These are phyloP conservation scores for Fusarium sp. DNA, from an alignment of 2,329 filamentous ascomycete species.

Conservation along the genomic window DNA sequence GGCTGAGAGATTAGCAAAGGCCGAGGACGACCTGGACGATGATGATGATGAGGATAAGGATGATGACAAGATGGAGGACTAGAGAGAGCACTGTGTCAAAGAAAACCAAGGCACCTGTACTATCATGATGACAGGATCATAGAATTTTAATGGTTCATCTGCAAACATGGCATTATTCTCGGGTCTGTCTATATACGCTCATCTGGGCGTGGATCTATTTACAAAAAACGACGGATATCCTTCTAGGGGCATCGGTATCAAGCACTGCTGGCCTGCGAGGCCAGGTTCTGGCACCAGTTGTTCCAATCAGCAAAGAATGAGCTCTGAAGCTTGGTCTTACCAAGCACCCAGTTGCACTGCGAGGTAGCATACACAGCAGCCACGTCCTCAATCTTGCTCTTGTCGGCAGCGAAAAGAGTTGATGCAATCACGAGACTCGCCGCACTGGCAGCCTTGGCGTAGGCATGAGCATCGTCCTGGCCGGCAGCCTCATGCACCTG, in stretches of 20 bases:
- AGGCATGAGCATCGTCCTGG: constrained; percentile 74
- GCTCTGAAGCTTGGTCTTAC: constrained; percentile 70
- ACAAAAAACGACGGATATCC: not conserved
- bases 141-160: constrained; percentile 51
- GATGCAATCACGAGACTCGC: constrained; percentile 76
- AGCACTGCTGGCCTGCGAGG: constrained; percentile 46
- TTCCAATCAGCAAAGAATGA: constrained; percentile 79
- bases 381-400: constrained; percentile 64
- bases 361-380: constrained; percentile 74
- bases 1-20: constrained; percentile 92
- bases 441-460: constrained; percentile 80
- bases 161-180: constrained; percentile 29
- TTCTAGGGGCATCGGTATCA: constrained; percentile 40
- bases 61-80: constrained; percentile 91
- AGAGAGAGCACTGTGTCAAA: constrained; percentile 46
- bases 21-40: constrained; percentile 87
- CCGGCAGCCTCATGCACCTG: constrained; percentile 77
- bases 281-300: constrained; percentile 74
- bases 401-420: constrained; percentile 67
- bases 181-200: constrained; percentile 1
- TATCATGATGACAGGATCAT: constrained; percentile 51
- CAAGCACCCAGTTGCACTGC: constrained; percentile 67
- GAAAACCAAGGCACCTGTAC: constrained; percentile 48
- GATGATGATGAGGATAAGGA: constrained; percentile 74
- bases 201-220: constrained; percentile 9